Evolutionary conservation across 371 early-diverging fungal genomes (phyloP).

Genomic region (Umbelopsis sp.): DNA sequence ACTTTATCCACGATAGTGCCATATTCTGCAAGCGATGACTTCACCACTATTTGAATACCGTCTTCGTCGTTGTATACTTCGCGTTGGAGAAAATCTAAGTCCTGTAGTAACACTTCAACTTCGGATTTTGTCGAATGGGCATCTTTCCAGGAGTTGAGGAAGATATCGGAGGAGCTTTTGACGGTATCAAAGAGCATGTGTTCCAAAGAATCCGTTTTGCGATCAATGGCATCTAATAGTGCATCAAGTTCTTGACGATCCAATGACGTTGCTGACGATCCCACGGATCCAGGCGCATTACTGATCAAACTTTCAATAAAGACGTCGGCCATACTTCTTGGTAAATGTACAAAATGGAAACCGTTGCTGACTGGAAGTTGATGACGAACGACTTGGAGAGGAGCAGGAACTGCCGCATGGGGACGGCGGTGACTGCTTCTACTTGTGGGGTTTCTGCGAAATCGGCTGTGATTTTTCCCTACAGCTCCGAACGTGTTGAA

Average conservation of each 20-base stretch:
- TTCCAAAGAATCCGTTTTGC: constrained; percentile 7
- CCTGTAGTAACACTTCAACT: background rate
- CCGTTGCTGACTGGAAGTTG: background rate
- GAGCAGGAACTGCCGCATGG: background rate
- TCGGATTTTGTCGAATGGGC: constrained; percentile 3
- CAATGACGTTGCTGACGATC: background rate
- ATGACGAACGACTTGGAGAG: background rate
- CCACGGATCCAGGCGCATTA: background rate
- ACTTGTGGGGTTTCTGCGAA: too few species aligned
- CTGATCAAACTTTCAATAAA: constrained; percentile 4
- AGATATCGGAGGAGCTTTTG: background rate
- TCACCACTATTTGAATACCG: constrained; percentile 12
- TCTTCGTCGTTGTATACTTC: constrained; percentile 4
- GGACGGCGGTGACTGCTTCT: constrained; percentile 8
- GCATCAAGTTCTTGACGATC: constrained; percentile 14
- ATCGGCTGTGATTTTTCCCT: too few species aligned
- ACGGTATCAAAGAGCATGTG: constrained; percentile 4
- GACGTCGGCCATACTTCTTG: background rate
- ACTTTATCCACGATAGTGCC: constrained; percentile 20
- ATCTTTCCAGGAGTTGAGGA: background rate
- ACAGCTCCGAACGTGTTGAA: background rate
- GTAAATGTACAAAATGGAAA: background rate
- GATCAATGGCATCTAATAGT: background rate
- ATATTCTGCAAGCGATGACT: constrained; percentile 22
- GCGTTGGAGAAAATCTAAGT: background rate